Evolutionary conservation across 2,329 filamentous ascomycete genomes (phyloP).

Genomic region (Aureobasidium sp.): DNA sequence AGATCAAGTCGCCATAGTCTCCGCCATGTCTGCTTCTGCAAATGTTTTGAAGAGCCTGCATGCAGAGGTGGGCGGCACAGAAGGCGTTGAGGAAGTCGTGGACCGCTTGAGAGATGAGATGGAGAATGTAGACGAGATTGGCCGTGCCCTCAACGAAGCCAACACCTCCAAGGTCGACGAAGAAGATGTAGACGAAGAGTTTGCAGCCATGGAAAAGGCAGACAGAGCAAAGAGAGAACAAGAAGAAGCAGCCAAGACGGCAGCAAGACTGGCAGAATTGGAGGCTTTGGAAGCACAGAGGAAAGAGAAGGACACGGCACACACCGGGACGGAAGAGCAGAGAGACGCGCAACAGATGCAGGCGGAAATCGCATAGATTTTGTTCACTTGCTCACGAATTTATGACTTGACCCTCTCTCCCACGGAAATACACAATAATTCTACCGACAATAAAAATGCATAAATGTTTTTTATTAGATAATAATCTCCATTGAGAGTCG

Average conservation of each 20-base stretch:
- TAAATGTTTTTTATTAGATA: too few relatives aligned
- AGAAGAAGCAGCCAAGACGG: conserved; percentile 29
- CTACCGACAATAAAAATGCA: too few relatives aligned
- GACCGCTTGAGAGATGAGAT: conserved; percentile 71
- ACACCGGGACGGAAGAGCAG: conserved; percentile 22
- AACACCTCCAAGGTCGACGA: conserved; percentile 57
- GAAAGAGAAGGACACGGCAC: conserved; percentile 25
- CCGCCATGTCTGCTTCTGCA: conserved; percentile 72
- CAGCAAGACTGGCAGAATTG: conserved; percentile 24
- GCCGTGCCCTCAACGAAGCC: conserved; percentile 63
- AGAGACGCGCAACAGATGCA: not conserved
- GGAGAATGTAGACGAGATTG: conserved; percentile 74
- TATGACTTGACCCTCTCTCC: not conserved
- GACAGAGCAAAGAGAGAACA: conserved; percentile 36
- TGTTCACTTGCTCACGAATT: not conserved
- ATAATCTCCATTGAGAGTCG: too few relatives aligned
- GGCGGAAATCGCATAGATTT: not conserved
- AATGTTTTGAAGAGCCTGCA: conserved; percentile 68
- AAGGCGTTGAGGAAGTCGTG: conserved; percentile 68
- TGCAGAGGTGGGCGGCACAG: conserved; percentile 66
- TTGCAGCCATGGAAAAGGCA: conserved; percentile 62
- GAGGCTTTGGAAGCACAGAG: conserved; percentile 39
- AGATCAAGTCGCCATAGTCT: conserved; percentile 76
- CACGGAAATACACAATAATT: too few relatives aligned
- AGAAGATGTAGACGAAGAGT: conserved; percentile 77